phyloP scores from a whole-genome alignment of 768 basidiomycete species.

The Neoboletus magnificus region DNA sequence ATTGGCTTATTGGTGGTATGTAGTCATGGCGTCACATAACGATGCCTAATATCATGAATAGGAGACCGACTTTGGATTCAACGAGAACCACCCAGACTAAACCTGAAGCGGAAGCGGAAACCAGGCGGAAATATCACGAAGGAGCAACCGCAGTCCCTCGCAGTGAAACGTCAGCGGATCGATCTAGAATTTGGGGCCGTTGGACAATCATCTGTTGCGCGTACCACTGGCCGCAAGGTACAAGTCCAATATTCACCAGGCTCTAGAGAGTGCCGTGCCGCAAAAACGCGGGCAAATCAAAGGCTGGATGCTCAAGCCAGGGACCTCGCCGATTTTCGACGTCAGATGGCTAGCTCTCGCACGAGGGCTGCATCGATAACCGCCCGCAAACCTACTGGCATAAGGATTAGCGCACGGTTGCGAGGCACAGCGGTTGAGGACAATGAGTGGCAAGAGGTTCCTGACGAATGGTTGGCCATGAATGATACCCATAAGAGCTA shows the following conservation, averaged over 20 bases:
- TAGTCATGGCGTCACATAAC: background rate
- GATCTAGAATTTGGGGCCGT: background rate
- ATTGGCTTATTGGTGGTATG: slow-evolving; percentile 82
- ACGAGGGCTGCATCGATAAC: slow-evolving; percentile 10
- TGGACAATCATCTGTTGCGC: slow-evolving; percentile 6
- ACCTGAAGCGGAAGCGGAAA: slow-evolving; percentile 42
- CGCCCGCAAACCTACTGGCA: slow-evolving; percentile 44
- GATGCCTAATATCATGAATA: slow-evolving; percentile 25
- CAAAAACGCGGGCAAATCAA: slow-evolving; percentile 68
- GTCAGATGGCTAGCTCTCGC: slow-evolving; percentile 34
- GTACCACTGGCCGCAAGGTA: slow-evolving; percentile 15
- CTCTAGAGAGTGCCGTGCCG: slow-evolving; percentile 54
- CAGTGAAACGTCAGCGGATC: slow-evolving; percentile 28
- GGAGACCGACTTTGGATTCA: slow-evolving; percentile 87
- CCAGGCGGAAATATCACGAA: slow-evolving; percentile 25
- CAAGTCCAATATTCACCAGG: slow-evolving; percentile 22
- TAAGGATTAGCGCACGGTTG: slow-evolving; percentile 63
- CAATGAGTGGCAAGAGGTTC: slow-evolving; percentile 74
- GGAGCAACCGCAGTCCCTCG: slow-evolving; percentile 11
- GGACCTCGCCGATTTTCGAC: slow-evolving; percentile 60
- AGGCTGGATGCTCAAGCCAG: slow-evolving; percentile 67
- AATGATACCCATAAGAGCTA: slow-evolving; percentile 17
- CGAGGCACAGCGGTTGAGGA: slow-evolving; percentile 52
- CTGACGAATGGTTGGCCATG: slow-evolving; percentile 60
- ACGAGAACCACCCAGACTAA: slow-evolving; percentile 54